A percentile compares a stretch with the other conserved stretches of the same genome.
Conservation (phyloP, 2,329 filamentous ascomycete species). For the Cordyceps militaris region DNA sequence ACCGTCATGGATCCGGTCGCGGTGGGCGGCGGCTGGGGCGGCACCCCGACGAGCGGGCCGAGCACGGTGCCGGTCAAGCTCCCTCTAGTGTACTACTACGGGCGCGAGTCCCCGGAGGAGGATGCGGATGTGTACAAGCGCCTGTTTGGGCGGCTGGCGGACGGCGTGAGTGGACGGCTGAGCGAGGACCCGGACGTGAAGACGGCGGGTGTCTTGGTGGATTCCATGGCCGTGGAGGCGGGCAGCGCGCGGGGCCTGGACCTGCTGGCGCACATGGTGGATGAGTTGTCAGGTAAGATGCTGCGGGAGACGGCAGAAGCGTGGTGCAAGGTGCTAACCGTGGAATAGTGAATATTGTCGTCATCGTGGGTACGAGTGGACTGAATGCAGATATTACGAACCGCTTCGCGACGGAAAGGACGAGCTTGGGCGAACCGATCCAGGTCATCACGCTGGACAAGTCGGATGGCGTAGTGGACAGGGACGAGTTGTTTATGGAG, state of each 20-base stretch:
- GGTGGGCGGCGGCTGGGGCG: constrained; percentile 82
- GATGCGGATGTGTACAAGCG: constrained; percentile 66
- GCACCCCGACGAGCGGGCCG: constrained; percentile 82
- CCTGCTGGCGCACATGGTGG: constrained; percentile 66
- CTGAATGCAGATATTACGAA: constrained; percentile 68
- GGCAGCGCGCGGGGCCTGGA: constrained; percentile 64
- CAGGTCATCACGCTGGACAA: constrained; percentile 73
- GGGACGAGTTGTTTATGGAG: constrained; percentile 68
- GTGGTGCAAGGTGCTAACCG: neutral
- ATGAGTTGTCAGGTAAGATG: constrained; percentile 44
- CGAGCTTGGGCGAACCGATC: constrained; percentile 58
- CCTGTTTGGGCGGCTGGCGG: constrained; percentile 67
- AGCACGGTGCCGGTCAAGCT: constrained; percentile 84
- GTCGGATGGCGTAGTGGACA: constrained; percentile 75
- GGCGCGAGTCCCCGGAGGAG: constrained; percentile 64
- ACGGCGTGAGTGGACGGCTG: constrained; percentile 69
- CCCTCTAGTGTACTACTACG: constrained; percentile 85
- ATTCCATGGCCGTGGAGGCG: constrained; percentile 66
- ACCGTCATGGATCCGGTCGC: constrained; percentile 74
- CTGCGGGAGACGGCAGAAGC: neutral
- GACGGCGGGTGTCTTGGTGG: constrained; percentile 74
- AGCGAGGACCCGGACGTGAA: constrained; percentile 67
- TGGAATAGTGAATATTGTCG: constrained; percentile 68
- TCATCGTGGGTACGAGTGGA: constrained; percentile 73
- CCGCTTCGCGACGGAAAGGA: constrained; percentile 53